Evolutionary conservation across 495 filamentous ascomycete species (phyloP).

Genomic region (Cryomyces antarcticus): DNA sequence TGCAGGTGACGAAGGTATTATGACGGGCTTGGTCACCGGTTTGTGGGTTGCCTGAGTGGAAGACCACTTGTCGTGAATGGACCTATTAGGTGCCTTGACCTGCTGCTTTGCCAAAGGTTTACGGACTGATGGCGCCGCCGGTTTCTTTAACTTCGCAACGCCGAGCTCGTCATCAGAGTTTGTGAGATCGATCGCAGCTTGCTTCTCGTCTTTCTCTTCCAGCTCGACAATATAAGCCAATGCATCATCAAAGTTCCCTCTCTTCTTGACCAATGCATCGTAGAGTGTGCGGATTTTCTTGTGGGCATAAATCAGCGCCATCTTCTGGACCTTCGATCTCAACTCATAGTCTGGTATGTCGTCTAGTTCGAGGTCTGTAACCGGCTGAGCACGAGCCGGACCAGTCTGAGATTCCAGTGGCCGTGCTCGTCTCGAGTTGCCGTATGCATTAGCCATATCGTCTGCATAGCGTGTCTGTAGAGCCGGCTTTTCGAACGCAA

Average conservation of each 20-base stretch:
- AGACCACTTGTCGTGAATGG: slow-evolving; percentile 42
- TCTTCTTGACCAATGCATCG: slow-evolving; percentile 29
- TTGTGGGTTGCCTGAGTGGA: slow-evolving; percentile 25
- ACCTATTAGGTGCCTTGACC: slow-evolving; percentile 33
- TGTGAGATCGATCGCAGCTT: slow-evolving; percentile 14
- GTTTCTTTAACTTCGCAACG: slow-evolving; percentile 11
- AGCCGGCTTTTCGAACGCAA: slow-evolving; percentile 1
- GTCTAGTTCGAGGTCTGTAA: slow-evolving; percentile 21
- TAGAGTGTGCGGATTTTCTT: slow-evolving; percentile 28
- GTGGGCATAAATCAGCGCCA: slow-evolving; percentile 31
- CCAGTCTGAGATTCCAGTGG: slow-evolving; percentile 27
- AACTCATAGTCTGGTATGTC: slow-evolving; percentile 34
- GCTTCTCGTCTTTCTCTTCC: too few relatives aligned
- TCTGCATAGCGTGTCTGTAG: slow-evolving; percentile 25
- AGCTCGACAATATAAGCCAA: slow-evolving; percentile 26
- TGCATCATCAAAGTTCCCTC: slow-evolving; percentile 40
- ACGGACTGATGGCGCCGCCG: too few relatives aligned
- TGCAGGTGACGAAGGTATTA: neutral
- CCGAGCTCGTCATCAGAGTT: slow-evolving; percentile 18
- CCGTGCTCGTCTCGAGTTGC: slow-evolving; percentile 15
- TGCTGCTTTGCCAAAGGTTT: slow-evolving; percentile 24
- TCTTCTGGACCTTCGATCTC: slow-evolving; percentile 32
- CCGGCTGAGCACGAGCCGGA: slow-evolving; percentile 35
- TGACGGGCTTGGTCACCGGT: too few relatives aligned
- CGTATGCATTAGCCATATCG: slow-evolving; percentile 26